These are phyloP conservation scores for Colletotrichum cordylinicola DNA, from an alignment of 2,329 filamentous ascomycete genomes.

Conservation along the genomic window DNA sequence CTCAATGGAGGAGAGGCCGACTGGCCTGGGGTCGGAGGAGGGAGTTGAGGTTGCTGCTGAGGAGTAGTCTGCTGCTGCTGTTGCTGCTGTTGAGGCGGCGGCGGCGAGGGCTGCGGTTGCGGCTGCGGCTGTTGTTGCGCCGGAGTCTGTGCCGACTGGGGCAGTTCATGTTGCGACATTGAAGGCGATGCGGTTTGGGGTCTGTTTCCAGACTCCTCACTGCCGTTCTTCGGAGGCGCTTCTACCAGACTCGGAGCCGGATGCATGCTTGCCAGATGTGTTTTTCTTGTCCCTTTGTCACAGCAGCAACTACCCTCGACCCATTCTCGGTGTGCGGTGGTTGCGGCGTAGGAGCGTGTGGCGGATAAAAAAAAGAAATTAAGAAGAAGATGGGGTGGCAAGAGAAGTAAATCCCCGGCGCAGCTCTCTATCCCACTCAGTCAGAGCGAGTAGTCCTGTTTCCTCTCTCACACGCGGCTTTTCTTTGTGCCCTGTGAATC, in stretches of 20 bases:
- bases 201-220: conserved; percentile 25
- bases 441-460: not conserved
- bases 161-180: conserved; percentile 19
- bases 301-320: conserved; percentile 18
- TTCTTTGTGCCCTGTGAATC: conserved; percentile 10
- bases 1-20: conserved; percentile 37
- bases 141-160: conserved; percentile 18
- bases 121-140: conserved; percentile 1
- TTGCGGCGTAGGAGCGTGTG: not conserved
- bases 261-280: conserved; percentile 37
- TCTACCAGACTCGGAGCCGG: conserved; percentile 43
- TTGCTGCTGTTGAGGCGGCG: conserved; percentile 25
- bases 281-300: conserved; percentile 18
- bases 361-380: not conserved
- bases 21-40: conserved; percentile 26
- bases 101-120: conserved; percentile 3
- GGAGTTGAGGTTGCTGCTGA: conserved; percentile 26
- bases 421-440: not conserved
- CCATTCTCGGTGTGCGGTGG: conserved; percentile 18
- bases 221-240: conserved; percentile 30
- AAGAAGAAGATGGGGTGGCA: not conserved
- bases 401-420: not conserved
- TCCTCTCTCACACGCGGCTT: conserved; percentile 6
- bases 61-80: conserved; percentile 13
- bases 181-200: conserved; percentile 21